A percentile compares a stretch with the other conserved stretches of the same genome.
These are phyloP conservation scores for Lasiodiplodia sp. DNA, from an alignment of 2,329 filamentous ascomycete genomes.

Conservation along the genomic window DNA sequence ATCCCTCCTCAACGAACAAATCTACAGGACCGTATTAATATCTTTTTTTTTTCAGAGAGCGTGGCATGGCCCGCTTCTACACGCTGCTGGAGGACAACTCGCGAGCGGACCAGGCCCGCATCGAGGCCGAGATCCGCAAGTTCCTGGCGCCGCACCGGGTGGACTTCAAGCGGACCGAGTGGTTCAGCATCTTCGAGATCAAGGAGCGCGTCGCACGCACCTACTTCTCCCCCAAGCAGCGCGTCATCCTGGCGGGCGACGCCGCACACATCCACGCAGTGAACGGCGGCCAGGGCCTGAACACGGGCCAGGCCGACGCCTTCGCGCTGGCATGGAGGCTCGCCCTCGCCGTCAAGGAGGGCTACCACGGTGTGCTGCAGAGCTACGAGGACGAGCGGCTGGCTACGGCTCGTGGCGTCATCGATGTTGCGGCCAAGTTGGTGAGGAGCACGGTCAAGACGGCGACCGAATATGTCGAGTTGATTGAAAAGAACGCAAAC, in stretches of 20 bases:
- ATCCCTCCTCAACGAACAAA: too few relatives aligned
- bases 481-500: conserved; percentile 57
- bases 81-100: conserved; percentile 56
- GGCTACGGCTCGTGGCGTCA: conserved; percentile 54
- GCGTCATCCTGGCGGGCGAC: conserved; percentile 36
- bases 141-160: conserved; percentile 55
- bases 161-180: conserved; percentile 55
- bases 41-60: conserved; percentile 41
- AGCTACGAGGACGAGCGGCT: conserved; percentile 57
- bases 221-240: conserved; percentile 33
- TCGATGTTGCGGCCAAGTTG: conserved; percentile 56
- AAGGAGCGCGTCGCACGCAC: conserved; percentile 35
- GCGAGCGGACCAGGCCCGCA: conserved; percentile 43
- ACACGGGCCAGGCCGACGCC: conserved; percentile 36
- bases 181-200: conserved; percentile 59
- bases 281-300: conserved; percentile 38
- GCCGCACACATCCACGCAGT: conserved; percentile 37
- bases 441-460: conserved; percentile 55
- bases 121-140: conserved; percentile 48
- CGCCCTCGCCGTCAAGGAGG: conserved; percentile 15
- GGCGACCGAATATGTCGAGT: conserved; percentile 56
- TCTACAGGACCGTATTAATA: background rate
- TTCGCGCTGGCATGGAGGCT: conserved; percentile 36
- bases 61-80: conserved; percentile 58
- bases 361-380: conserved; percentile 36